Conservation (phyloP, 331 rosid species). For the Pyracantha coccinea region DNA sequence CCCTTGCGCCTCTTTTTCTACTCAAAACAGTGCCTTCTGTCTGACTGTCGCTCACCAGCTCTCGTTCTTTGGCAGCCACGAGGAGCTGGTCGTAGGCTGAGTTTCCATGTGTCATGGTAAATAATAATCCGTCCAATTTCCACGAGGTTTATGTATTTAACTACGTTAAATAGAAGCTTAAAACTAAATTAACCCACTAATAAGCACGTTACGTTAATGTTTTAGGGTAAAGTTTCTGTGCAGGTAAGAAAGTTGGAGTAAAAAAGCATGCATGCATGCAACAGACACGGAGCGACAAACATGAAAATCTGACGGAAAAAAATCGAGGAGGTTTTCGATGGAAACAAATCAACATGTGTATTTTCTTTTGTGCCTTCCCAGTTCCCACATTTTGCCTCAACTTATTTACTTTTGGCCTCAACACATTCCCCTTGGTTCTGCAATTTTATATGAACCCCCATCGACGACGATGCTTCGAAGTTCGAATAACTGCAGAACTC, state of each 20-base stretch:
- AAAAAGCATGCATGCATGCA: slow-evolving; percentile 6
- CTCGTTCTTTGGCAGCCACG: not conserved
- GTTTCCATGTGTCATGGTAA: not conserved
- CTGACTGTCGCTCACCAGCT: not conserved
- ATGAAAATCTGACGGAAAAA: slow-evolving; percentile 12
- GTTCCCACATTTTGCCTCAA: not conserved
- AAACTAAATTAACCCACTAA: not conserved
- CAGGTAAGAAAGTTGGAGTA: not conserved
- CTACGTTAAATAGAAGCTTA: too few relatives aligned
- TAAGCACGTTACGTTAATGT: not conserved
- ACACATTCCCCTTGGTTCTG: slow-evolving; percentile 1
- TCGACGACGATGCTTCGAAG: not conserved
- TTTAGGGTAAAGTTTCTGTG: not conserved
- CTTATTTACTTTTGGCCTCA: not conserved
- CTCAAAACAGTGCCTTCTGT: not conserved
- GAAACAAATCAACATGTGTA: slow-evolving; percentile 6
- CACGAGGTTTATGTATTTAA: not conserved
- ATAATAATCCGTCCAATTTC: not conserved
- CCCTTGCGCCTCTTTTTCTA: not conserved
- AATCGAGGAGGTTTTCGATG: slow-evolving; percentile 9
- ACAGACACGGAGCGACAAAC: slow-evolving; percentile 37
- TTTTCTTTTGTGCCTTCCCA: not conserved
- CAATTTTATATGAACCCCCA: not conserved
- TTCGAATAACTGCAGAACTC: not conserved
- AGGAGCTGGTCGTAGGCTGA: not conserved